Conservation (phyloP, 2,329 filamentous ascomycete genomes). For the Pseudocercospora fuligena region DNA sequence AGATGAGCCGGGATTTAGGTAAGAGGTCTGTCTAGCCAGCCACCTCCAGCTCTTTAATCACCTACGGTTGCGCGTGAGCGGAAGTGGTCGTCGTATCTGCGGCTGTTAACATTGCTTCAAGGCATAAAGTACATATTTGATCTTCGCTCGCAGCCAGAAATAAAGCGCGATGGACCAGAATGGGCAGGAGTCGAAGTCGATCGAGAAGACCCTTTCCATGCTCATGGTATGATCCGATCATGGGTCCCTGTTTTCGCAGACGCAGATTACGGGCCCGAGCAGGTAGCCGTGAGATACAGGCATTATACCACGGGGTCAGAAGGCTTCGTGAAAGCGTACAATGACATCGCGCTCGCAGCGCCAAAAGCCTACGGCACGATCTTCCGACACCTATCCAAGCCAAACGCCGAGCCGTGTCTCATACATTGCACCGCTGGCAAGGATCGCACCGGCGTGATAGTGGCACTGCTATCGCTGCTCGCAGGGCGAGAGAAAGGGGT, state of each 20-base stretch:
- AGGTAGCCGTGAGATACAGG: slow-evolving; percentile 63
- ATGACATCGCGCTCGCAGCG: slow-evolving; percentile 62
- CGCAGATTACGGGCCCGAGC: slow-evolving; percentile 65
- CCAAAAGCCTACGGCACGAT: slow-evolving; percentile 63
- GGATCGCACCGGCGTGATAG: slow-evolving; percentile 74
- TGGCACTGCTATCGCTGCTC: slow-evolving; percentile 67
- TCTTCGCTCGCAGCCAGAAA: slow-evolving; percentile 66
- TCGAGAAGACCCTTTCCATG: slow-evolving; percentile 37
- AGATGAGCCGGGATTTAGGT: slow-evolving; percentile 50
- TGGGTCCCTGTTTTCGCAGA: slow-evolving; percentile 70
- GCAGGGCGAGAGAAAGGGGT: slow-evolving; percentile 63
- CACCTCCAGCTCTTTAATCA: slow-evolving; percentile 22
- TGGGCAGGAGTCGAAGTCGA: slow-evolving; percentile 38
- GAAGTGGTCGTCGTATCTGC: neutral
- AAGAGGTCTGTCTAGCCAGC: slow-evolving; percentile 35
- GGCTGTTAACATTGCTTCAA: slow-evolving; percentile 39
- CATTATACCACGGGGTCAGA: slow-evolving; percentile 63
- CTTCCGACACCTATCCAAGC: slow-evolving; percentile 60
- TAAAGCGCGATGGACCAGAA: slow-evolving; percentile 50
- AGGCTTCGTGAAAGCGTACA: slow-evolving; percentile 69
- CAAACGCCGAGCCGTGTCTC: slow-evolving; percentile 57
- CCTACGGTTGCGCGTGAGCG: neutral
- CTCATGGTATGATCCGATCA: slow-evolving; percentile 57
- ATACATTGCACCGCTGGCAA: slow-evolving; percentile 80
- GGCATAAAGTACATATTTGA: slow-evolving; percentile 71